Evolutionary conservation across 1,284 basidiomycete genomes (phyloP).

Genomic region (Malassezia equina): DNA sequence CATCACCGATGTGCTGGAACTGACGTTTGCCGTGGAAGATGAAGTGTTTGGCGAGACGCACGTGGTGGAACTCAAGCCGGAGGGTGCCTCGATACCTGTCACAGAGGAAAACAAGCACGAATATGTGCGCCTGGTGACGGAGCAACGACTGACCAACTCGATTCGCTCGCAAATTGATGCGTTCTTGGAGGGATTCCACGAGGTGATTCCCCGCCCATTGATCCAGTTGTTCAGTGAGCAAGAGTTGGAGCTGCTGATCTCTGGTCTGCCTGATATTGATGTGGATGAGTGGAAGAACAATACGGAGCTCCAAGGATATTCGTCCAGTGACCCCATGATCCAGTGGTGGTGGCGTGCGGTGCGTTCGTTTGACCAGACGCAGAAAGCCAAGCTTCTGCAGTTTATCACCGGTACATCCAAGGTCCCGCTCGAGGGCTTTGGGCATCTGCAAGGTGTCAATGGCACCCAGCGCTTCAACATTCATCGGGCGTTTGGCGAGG

Average conservation of each 20-base stretch:
- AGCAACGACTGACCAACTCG: constrained; percentile 84
- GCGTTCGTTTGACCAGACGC: constrained; percentile 92
- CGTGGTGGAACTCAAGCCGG: constrained; percentile 40
- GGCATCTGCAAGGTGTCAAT: constrained; percentile 82
- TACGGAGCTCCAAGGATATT: constrained; percentile 77
- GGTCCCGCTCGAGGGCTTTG: constrained; percentile 86
- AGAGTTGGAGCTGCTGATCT: constrained; percentile 93
- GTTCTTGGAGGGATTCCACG: constrained; percentile 83
- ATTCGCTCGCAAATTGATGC: constrained; percentile 62
- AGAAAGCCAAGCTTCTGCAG: constrained; percentile 74
- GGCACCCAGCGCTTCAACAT: constrained; percentile 94
- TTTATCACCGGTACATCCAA: constrained; percentile 87
- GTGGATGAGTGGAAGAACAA: constrained; percentile 96
- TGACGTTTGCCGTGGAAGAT: constrained; percentile 80
- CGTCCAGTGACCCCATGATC: constrained; percentile 70
- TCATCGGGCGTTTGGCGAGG: constrained; percentile 79
- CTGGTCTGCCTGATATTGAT: constrained; percentile 94
- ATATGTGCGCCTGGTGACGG: constrained; percentile 81
- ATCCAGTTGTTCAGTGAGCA: constrained; percentile 77
- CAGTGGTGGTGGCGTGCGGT: constrained; percentile 99
- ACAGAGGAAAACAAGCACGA: constrained; percentile 85
- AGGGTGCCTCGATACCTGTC: constrained; percentile 35
- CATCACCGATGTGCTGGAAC: constrained; percentile 61
- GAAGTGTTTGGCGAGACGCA: constrained; percentile 56
- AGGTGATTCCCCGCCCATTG: constrained; percentile 64